These are phyloP conservation scores for Penicillium waksmanii DNA, from an alignment of 495 filamentous ascomycete species.

Conservation along the genomic window DNA sequence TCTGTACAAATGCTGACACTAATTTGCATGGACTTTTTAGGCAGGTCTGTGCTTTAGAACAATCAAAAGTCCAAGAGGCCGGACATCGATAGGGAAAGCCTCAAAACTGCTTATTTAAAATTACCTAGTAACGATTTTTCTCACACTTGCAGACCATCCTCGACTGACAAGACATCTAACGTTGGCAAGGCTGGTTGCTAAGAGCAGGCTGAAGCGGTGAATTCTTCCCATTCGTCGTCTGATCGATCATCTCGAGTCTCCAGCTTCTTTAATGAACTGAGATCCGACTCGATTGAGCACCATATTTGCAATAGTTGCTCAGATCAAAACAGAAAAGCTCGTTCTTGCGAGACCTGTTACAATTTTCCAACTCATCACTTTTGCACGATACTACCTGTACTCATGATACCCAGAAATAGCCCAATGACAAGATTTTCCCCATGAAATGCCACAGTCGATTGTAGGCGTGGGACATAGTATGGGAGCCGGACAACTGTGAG, in stretches of 20 bases:
- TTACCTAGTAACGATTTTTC: not conserved
- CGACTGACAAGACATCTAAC: not conserved
- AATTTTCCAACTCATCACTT: not conserved
- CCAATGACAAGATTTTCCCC: not conserved
- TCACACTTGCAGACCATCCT: not conserved
- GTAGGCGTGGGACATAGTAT: constrained; percentile 81
- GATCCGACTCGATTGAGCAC: no score
- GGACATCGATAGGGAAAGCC: no score
- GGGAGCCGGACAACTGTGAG: constrained; percentile 64
- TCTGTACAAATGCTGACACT: no score
- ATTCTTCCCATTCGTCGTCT: not conserved
- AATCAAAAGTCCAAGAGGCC: no score
- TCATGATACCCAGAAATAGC: not conserved
- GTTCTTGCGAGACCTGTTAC: no score
- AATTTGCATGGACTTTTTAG: no score
- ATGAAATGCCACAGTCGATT: constrained; percentile 71
- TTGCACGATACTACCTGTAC: not conserved
- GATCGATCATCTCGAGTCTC: no score
- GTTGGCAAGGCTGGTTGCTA: not conserved
- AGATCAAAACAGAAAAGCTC: no score
- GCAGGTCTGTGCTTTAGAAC: no score
- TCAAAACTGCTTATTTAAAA: not conserved
- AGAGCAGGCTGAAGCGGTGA: not conserved
- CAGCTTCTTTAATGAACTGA: no score
- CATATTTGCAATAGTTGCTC: no score